phyloP scores from a whole-genome alignment of 768 basidiomycete species.

The Boletus barrowsii region DNA sequence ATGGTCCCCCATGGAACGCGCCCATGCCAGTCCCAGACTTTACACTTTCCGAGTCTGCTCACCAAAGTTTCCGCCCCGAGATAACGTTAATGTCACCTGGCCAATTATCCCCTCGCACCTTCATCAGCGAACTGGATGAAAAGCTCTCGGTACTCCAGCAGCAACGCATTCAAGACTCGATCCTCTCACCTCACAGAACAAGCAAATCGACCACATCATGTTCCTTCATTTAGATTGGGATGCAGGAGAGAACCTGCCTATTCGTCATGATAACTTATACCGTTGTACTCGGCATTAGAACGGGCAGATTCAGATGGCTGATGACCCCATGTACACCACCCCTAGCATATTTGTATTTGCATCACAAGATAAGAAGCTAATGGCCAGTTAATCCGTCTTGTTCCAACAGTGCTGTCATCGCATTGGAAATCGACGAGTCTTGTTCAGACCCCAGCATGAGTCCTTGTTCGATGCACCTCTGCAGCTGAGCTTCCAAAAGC shows the following conservation, averaged over 20 bases:
- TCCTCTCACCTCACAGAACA: slow-evolving; percentile 1
- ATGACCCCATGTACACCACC: slow-evolving; percentile 3
- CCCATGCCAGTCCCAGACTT: slow-evolving; percentile 22
- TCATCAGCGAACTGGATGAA: slow-evolving; percentile 20
- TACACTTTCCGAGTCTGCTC: neutral
- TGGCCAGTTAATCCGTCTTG: slow-evolving; percentile 33
- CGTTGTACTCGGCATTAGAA: neutral
- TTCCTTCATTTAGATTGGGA: neutral
- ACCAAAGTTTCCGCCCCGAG: neutral
- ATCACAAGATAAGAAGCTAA: slow-evolving; percentile 1
- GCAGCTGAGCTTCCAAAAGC: slow-evolving; percentile 66
- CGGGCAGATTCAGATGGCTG: neutral
- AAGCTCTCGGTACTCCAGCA: slow-evolving; percentile 19
- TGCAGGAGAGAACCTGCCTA: neutral
- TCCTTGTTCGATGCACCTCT: slow-evolving; percentile 64
- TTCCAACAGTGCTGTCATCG: slow-evolving; percentile 39
- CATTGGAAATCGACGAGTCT: slow-evolving; percentile 52
- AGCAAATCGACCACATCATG: neutral
- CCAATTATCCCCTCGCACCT: slow-evolving; percentile 16
- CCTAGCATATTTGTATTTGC: slow-evolving; percentile 15
- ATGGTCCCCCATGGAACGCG: slow-evolving; percentile 37
- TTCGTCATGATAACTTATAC: slow-evolving; percentile 11
- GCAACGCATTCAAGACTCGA: slow-evolving; percentile 1
- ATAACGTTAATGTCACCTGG: neutral
- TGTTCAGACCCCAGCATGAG: slow-evolving; percentile 42